A percentile compares a stretch with the other conserved stretches of the same genome.
phyloP scores from a whole-genome alignment of 1,139 yeast genomes.

The Geotrichum carabidarum region DNA sequence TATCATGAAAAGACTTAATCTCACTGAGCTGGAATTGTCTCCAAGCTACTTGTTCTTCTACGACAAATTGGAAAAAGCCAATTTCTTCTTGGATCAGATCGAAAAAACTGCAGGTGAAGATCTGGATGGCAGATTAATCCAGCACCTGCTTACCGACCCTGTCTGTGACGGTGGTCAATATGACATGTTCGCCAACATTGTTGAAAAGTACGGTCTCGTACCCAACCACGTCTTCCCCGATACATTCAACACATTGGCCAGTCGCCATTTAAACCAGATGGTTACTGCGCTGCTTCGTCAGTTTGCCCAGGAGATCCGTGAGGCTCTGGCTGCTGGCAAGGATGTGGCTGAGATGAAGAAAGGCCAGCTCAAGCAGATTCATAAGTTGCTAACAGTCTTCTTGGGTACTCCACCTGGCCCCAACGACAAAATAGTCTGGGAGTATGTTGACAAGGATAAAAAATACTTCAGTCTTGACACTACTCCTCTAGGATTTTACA shows the following conservation, averaged over 20 bases:
- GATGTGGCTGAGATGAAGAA: constrained; percentile 40
- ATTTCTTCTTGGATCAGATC: constrained; percentile 70
- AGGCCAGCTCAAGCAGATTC: constrained; percentile 55
- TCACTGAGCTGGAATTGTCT: constrained; percentile 68
- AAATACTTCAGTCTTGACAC: constrained; percentile 50
- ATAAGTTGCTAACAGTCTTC: constrained; percentile 57
- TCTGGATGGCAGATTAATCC: constrained; percentile 63
- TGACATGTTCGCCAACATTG: constrained; percentile 70
- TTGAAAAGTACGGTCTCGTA: constrained; percentile 71
- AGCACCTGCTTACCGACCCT: constrained; percentile 57
- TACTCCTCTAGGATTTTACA: constrained; percentile 61
- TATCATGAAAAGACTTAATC: constrained; percentile 56
- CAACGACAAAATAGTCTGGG: constrained; percentile 63
- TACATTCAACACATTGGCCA: constrained; percentile 56
- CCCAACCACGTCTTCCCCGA: constrained; percentile 73
- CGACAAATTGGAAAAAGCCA: constrained; percentile 70
- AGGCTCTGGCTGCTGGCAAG: constrained; percentile 36
- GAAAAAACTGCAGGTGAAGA: constrained; percentile 56
- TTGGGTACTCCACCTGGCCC: constrained; percentile 78
- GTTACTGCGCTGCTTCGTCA: constrained; percentile 67
- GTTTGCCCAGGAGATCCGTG: constrained; percentile 63
- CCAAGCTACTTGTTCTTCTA: constrained; percentile 69
- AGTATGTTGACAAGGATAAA: constrained; percentile 66
- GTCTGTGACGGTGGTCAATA: constrained; percentile 82
- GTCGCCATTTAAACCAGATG: constrained; percentile 55